These are phyloP conservation scores for Thymus mandschuricus DNA, from an alignment of 257 asterid species.

Conservation along the genomic window DNA sequence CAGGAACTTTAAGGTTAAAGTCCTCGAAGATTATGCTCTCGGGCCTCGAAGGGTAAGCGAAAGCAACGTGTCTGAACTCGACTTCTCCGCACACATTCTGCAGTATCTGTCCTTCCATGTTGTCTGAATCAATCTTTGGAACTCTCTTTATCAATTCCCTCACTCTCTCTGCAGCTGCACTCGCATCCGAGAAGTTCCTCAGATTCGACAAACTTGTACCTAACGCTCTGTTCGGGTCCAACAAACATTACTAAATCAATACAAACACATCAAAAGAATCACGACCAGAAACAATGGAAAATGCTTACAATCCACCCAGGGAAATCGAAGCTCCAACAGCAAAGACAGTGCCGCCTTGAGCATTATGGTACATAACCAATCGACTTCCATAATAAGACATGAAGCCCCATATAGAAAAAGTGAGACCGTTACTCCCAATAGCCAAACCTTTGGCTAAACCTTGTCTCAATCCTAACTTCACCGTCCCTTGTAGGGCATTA, in stretches of 20 bases:
- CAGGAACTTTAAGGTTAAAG: no score
- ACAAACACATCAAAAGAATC: not conserved
- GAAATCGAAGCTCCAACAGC: constrained; percentile 85
- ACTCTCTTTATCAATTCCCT: constrained; percentile 64
- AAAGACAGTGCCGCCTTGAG: constrained; percentile 81
- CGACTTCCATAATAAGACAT: constrained; percentile 84
- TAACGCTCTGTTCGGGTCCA: constrained; percentile 54
- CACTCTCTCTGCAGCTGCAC: constrained; percentile 76
- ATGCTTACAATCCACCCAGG: constrained; percentile 86
- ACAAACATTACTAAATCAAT: not conserved
- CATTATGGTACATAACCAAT: constrained; percentile 80
- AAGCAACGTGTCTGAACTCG: constrained; percentile 79
- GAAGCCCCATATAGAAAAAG: constrained; percentile 54
- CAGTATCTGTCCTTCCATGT: constrained; percentile 56
- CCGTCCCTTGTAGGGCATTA: no score
- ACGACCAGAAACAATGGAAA: not conserved
- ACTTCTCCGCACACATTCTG: constrained; percentile 43
- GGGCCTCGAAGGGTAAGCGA: constrained; percentile 83
- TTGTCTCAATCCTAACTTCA: no score
- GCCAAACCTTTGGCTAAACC: no score
- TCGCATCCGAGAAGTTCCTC: constrained; percentile 78
- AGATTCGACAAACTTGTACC: constrained; percentile 84
- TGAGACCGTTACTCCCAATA: no score
- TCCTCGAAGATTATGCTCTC: no score
- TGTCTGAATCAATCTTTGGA: constrained; percentile 45